Percentiles rank a stretch among this genome's conserved stretches.
These are phyloP conservation scores for Trypanosoma melophagium DNA, from an alignment of 208 protist genomes.

Conservation along the genomic window DNA sequence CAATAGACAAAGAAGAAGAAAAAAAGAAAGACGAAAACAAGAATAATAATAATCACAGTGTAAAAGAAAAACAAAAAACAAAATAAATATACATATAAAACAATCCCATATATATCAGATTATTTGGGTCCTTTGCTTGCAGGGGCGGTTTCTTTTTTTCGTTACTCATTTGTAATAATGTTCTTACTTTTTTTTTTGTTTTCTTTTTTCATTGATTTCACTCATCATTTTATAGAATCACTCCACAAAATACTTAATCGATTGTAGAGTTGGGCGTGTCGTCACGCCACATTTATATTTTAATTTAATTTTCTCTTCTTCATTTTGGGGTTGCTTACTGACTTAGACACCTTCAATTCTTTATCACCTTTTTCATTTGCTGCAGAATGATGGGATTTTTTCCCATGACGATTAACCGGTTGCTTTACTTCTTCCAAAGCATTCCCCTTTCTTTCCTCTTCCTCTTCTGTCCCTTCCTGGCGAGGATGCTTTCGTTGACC, in stretches of 20 bases:
- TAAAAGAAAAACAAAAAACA: background rate
- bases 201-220: conserved; percentile 13
- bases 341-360: background rate
- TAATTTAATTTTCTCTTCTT: conserved; percentile 12
- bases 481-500: conserved; percentile 4
- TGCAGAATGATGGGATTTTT: background rate
- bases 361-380: background rate
- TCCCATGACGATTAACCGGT: background rate
- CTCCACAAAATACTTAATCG: conserved; percentile 1
- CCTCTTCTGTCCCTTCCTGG: background rate
- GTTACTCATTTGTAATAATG: conserved; percentile 16
- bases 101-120: background rate
- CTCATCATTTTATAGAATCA: background rate
- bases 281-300: conserved; percentile 1
- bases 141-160: background rate
- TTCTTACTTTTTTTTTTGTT: conserved; percentile 26
- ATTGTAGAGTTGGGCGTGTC: background rate
- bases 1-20: background rate
- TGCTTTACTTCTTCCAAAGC: background rate
- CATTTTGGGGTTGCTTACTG: conserved; percentile 1
- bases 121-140: background rate
- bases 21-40: background rate
- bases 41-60: background rate
- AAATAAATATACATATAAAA: conserved; percentile 13
- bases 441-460: background rate